A percentile compares a stretch with the other conserved stretches of the same genome.
Conservation (phyloP, 2,329 filamentous ascomycete species). For the Neocatenulostroma microsporum region DNA sequence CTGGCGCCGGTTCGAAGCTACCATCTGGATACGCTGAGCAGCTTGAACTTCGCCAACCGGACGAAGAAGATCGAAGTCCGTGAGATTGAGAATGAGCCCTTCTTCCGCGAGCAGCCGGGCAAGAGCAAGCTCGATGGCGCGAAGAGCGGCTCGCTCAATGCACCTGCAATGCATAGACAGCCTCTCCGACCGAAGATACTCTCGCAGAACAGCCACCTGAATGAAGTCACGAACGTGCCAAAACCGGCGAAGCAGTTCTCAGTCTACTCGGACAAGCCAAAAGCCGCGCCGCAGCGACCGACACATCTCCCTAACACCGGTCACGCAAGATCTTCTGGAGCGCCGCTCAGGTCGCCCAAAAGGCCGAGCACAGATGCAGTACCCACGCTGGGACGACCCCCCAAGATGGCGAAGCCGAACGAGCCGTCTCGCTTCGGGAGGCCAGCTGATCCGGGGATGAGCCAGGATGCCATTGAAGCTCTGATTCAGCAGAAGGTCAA, state of each 20-base stretch:
- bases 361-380: slow-evolving; percentile 39
- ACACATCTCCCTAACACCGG: slow-evolving; percentile 20
- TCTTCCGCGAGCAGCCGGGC: slow-evolving; percentile 47
- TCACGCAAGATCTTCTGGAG: slow-evolving; percentile 12
- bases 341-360: slow-evolving; percentile 26
- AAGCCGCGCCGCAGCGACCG: slow-evolving; percentile 30
- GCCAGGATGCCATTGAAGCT: slow-evolving; percentile 70
- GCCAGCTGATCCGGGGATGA: slow-evolving; percentile 27
- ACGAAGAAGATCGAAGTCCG: slow-evolving; percentile 95
- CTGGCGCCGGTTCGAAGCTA: slow-evolving; percentile 86
- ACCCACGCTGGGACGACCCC: slow-evolving; percentile 30
- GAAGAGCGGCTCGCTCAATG: slow-evolving; percentile 25
- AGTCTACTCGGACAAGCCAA: slow-evolving; percentile 72
- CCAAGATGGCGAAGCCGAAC: slow-evolving; percentile 32
- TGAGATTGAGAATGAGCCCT: slow-evolving; percentile 90
- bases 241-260: slow-evolving; percentile 78
- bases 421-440: slow-evolving; percentile 25
- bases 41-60: slow-evolving; percentile 86
- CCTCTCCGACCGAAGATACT: slow-evolving; percentile 70
- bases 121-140: slow-evolving; percentile 32
- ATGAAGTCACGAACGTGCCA: slow-evolving; percentile 43
- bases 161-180: slow-evolving; percentile 51
- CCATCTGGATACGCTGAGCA: slow-evolving; percentile 87
- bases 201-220: slow-evolving; percentile 57
- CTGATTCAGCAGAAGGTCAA: slow-evolving; percentile 88